Conservation (phyloP, 768 basidiomycete genomes). For the Infundibulicybe gibba region DNA sequence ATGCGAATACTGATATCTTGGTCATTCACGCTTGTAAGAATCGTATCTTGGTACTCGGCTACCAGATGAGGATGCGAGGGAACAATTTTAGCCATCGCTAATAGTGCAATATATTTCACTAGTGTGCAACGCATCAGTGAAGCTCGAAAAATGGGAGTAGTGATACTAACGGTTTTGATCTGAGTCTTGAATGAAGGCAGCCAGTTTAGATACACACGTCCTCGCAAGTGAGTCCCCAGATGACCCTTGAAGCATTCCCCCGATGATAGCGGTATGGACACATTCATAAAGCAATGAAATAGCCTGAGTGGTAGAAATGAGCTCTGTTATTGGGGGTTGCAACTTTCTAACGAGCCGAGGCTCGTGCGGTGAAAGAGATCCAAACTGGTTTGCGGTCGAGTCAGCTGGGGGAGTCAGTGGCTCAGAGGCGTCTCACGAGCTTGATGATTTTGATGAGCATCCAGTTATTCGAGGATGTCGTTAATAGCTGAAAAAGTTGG, state of each 20-base stretch:
- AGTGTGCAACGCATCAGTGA: conserved; percentile 8
- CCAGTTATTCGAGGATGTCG: conserved; percentile 97
- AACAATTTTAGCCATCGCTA: conserved; percentile 95
- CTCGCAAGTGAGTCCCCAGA: conserved; percentile 78
- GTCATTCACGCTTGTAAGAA: conserved; percentile 86
- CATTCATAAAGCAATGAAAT: conserved; percentile 97
- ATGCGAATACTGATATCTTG: conserved; percentile 94
- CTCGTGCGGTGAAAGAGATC: conserved; percentile 86
- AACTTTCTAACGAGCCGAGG: conserved; percentile 93
- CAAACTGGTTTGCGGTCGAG: conserved; percentile 59
- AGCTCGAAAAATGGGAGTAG: not conserved
- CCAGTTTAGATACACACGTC: conserved; percentile 90
- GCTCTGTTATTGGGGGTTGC: conserved; percentile 88
- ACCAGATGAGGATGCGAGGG: conserved; percentile 88
- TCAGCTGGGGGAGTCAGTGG: not conserved
- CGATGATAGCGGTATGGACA: conserved; percentile 96
- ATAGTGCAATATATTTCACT: conserved; percentile 97
- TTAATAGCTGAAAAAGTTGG: conserved; percentile 88
- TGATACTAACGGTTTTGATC: conserved; percentile 88
- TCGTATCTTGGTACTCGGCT: conserved; percentile 88
- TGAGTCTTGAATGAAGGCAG: conserved; percentile 84
- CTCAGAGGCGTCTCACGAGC: conserved; percentile 46
- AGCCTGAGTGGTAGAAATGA: conserved; percentile 93
- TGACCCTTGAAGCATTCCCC: conserved; percentile 85
- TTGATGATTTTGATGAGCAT: conserved; percentile 99